These are phyloP conservation scores for Juncus effusus DNA, from an alignment of 176 grass and related monocot genomes.

Conservation along the genomic window DNA sequence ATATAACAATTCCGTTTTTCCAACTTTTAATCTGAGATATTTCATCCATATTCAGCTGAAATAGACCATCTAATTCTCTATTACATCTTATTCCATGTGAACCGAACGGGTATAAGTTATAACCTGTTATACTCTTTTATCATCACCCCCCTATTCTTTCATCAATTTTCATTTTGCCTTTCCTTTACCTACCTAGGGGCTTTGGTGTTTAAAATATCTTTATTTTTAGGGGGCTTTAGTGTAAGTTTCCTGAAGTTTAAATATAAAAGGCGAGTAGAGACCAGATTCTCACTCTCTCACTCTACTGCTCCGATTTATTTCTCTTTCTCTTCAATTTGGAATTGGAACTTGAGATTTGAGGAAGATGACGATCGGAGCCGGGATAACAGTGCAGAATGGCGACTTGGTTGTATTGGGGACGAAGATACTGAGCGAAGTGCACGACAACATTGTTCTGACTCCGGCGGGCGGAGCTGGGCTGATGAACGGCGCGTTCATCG, in stretches of 20 bases:
- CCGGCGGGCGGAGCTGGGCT: constrained; percentile 41
- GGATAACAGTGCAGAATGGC: constrained; percentile 53
- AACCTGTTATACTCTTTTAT: too few species aligned
- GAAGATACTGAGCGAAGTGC: constrained; percentile 46
- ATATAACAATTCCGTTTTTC: too few species aligned
- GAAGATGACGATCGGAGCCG: constrained; percentile 70
- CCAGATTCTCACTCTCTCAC: not conserved
- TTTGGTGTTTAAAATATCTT: not conserved
- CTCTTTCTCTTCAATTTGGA: constrained; percentile 1
- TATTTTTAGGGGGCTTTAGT: not conserved
- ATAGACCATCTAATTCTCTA: too few species aligned
- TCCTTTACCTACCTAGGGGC: too few species aligned
- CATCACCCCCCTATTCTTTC: too few species aligned
- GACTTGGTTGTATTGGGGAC: constrained; percentile 49
- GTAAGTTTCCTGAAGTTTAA: not conserved
- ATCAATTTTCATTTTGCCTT: too few species aligned
- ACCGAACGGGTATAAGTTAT: too few species aligned
- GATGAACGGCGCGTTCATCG: constrained; percentile 58
- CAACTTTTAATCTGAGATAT: too few species aligned
- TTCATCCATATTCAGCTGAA: too few species aligned
- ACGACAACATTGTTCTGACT: constrained; percentile 51
- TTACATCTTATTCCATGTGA: too few species aligned
- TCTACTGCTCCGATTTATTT: not conserved
- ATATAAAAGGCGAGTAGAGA: not conserved
- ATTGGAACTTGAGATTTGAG: not conserved